A percentile compares a stretch with the other conserved stretches of the same genome.
Evolutionary conservation across 345 rosid genomes (phyloP).

Genomic region (Eucalyptus pauciflora): DNA sequence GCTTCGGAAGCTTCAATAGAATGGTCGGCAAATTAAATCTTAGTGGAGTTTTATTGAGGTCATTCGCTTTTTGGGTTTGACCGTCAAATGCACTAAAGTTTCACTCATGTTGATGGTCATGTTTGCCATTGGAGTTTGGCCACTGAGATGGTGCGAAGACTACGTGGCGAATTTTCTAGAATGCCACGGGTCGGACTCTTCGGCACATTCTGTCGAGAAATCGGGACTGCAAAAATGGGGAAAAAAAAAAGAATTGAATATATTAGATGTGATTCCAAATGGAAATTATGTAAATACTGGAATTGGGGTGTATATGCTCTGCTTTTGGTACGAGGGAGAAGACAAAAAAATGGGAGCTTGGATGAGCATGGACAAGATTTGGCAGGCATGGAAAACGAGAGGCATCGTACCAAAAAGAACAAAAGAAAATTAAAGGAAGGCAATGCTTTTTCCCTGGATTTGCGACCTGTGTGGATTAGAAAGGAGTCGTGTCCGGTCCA

Average conservation of each 20-base stretch:
- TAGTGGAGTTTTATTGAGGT: neutral
- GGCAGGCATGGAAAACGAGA: neutral
- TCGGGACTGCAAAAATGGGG: neutral
- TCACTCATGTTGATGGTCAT: neutral
- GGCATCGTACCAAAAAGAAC: neutral
- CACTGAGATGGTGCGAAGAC: neutral
- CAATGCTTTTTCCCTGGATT: neutral
- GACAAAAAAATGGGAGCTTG: neutral
- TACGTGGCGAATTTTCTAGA: neutral
- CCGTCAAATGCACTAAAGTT: neutral
- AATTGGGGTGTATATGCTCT: neutral
- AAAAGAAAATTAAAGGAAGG: neutral
- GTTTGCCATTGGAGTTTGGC: neutral
- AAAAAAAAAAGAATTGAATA: neutral
- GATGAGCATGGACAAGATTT: neutral
- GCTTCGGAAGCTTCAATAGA: neutral
- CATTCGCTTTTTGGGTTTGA: neutral
- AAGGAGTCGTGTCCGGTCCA: neutral
- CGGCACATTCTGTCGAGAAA: neutral
- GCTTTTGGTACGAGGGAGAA: neutral
- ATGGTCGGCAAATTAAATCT: neutral
- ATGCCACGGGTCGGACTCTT: fast-evolving
- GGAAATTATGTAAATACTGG: neutral
- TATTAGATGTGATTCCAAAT: neutral
- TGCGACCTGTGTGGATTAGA: neutral